Percentiles rank a stretch among this genome's conserved stretches.
Evolutionary conservation across 495 filamentous ascomycete species (phyloP).

Genomic region (Cladorrhinum samala): DNA sequence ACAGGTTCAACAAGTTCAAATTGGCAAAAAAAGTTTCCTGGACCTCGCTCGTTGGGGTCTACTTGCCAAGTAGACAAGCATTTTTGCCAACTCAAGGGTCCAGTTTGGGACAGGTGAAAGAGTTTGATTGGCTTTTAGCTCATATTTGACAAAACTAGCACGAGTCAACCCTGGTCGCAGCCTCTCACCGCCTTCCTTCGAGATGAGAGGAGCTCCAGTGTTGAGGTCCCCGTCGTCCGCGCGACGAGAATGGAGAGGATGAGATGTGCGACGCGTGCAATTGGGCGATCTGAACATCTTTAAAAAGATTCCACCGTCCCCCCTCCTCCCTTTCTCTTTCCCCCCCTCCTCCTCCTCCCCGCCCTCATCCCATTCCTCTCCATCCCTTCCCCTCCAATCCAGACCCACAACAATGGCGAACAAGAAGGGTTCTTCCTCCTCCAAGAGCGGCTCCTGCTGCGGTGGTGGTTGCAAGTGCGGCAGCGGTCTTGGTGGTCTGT

Average conservation of each 20-base stretch:
- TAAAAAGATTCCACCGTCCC: neutral
- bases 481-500: conserved; percentile 28
- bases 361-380: neutral
- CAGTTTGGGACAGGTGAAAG: neutral
- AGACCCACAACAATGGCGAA: conserved; percentile 13
- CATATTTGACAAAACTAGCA: neutral
- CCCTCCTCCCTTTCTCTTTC: neutral
- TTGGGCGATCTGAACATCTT: neutral
- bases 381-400: neutral
- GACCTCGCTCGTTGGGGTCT: no score
- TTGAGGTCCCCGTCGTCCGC: no score
- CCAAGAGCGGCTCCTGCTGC: neutral
- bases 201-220: no score
- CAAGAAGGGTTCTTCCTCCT: conserved; percentile 14
- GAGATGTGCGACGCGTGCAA: neutral
- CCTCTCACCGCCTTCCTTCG: neutral
- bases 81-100: neutral
- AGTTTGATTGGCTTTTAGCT: neutral
- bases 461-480: conserved; percentile 3
- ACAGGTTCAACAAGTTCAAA: no score
- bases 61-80: neutral
- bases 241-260: neutral
- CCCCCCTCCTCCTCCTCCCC: neutral
- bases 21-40: conserved; percentile 3
- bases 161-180: neutral